phyloP scores from a whole-genome alignment of 805 yeast species.

The Cyberlindnera veronae region DNA sequence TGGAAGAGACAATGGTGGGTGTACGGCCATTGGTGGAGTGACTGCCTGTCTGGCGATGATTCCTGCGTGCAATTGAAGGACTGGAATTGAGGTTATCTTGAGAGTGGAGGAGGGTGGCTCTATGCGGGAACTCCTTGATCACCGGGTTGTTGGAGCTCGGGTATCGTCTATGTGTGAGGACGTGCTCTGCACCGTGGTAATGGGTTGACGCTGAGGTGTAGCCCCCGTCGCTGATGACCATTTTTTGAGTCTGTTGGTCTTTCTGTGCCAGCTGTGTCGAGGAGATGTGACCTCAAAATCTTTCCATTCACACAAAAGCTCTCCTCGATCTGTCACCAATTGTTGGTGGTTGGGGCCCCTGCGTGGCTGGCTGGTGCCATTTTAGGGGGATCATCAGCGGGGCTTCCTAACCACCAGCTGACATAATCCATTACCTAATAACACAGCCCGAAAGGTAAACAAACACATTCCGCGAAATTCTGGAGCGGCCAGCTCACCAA shows the following conservation, averaged over 20 bases:
- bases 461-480: slow-evolving; percentile 10
- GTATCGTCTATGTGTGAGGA: slow-evolving; percentile 7
- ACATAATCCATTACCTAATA: not conserved
- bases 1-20: slow-evolving; percentile 21
- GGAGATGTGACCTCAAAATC: too few species aligned
- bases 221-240: not conserved
- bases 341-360: too few species aligned
- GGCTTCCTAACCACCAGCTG: not conserved
- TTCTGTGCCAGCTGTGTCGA: too few species aligned
- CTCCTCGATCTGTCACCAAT: too few species aligned
- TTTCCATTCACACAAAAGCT: too few species aligned
- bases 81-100: slow-evolving; percentile 5
- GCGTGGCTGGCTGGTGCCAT: too few species aligned
- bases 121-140: slow-evolving; percentile 11
- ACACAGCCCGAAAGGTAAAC: slow-evolving; percentile 5
- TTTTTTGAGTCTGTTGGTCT: too few species aligned
- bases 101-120: slow-evolving; percentile 9
- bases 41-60: slow-evolving; percentile 2
- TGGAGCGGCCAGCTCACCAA: slow-evolving; percentile 4
- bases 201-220: slow-evolving; percentile 1
- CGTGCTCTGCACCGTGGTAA: not conserved
- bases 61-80: slow-evolving; percentile 5
- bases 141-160: slow-evolving; percentile 8
- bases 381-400: not conserved
- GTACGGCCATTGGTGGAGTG: slow-evolving; percentile 15